Conservation (phyloP, 352 stramenopile species). For the Phytophthora nicotianae region DNA sequence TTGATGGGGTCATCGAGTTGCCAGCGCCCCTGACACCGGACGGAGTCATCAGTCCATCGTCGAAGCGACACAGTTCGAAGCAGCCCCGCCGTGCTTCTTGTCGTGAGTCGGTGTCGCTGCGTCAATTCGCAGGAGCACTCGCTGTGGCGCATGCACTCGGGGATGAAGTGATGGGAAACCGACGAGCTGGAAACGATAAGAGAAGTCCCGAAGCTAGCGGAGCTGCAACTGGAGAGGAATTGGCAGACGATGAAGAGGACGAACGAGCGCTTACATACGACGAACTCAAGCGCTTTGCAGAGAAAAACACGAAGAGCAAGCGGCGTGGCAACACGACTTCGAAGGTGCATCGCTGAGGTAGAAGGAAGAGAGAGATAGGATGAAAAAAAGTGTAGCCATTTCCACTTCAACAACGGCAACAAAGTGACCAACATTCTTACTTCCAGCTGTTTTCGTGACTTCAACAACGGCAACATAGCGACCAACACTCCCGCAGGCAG, state of each 20-base stretch:
- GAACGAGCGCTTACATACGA: constrained; percentile 77
- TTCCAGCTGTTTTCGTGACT: not conserved
- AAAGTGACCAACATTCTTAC: constrained; percentile 18
- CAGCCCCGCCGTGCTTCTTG: constrained; percentile 39
- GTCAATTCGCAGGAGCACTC: constrained; percentile 48
- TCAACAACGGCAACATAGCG: not conserved
- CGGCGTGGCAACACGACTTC: constrained; percentile 10
- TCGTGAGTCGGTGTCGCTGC: constrained; percentile 47
- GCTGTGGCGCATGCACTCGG: constrained; percentile 12
- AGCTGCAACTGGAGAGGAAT: constrained; percentile 12
- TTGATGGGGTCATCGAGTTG: constrained; percentile 64
- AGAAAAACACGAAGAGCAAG: constrained; percentile 52
- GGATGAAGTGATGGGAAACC: constrained; percentile 10
- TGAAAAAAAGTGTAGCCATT: constrained; percentile 14
- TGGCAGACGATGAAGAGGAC: constrained; percentile 64
- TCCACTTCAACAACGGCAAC: constrained; percentile 32
- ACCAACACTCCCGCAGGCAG: constrained; percentile 16
- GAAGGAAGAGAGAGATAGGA: constrained; percentile 2
- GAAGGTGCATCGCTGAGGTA: constrained; percentile 10
- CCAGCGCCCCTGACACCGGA: constrained; percentile 22
- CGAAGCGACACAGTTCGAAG: constrained; percentile 29
- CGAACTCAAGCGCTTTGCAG: constrained; percentile 67
- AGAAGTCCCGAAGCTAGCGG: constrained; percentile 4
- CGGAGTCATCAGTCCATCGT: constrained; percentile 2
- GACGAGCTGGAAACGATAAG: constrained; percentile 18